Percentiles rank a stretch among this genome's conserved stretches.
Evolutionary conservation across 1,284 basidiomycete species (phyloP).

Genomic region (Tremellales sp.): DNA sequence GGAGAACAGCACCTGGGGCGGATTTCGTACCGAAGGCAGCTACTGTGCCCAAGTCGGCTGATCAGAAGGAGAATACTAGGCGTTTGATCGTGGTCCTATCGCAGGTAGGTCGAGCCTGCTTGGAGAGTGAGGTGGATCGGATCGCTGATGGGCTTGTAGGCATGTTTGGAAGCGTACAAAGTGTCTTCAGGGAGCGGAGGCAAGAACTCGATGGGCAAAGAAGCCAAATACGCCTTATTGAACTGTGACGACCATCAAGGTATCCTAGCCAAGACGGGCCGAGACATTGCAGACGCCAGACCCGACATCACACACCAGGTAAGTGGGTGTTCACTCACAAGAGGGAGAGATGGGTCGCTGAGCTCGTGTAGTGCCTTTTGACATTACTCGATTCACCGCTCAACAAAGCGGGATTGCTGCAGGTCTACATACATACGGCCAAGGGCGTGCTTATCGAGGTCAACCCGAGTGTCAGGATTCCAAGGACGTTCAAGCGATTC

Average conservation of each 20-base stretch:
- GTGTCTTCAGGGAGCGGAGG: conserved; percentile 59
- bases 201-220: conserved; percentile 54
- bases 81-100: conserved; percentile 81
- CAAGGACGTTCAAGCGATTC: conserved; percentile 97
- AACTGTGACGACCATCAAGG: conserved; percentile 99
- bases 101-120: conserved; percentile 32
- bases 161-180: conserved; percentile 93
- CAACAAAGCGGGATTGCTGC: conserved; percentile 93
- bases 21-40: conserved; percentile 52
- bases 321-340: conserved; percentile 21
- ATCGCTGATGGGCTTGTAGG: conserved; percentile 41
- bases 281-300: conserved; percentile 95
- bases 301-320: conserved; percentile 99
- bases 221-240: conserved; percentile 92
- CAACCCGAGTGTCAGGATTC: conserved; percentile 95
- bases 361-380: conserved; percentile 71
- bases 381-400: conserved; percentile 95
- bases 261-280: conserved; percentile 92
- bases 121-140: neutral
- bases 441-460: conserved; percentile 97
- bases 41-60: conserved; percentile 62
- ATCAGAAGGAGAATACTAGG: conserved; percentile 60
- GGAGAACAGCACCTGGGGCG: conserved; percentile 23
- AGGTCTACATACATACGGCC: conserved; percentile 98
- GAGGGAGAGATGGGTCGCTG: neutral